These are phyloP conservation scores for Phlebiopsis gigantea DNA, from an alignment of 768 basidiomycete species.

Conservation along the genomic window DNA sequence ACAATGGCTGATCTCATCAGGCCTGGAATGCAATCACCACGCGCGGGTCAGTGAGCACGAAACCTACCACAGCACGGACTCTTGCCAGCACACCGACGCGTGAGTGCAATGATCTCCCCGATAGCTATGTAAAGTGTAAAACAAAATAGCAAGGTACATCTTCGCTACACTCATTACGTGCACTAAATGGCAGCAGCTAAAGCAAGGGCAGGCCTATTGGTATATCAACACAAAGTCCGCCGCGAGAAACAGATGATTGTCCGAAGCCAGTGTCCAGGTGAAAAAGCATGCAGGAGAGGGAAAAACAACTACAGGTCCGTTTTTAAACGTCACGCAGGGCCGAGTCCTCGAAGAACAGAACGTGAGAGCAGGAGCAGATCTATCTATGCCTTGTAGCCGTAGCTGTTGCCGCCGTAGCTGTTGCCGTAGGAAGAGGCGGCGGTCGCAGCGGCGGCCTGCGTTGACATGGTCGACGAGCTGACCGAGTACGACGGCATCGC, in stretches of 20 bases:
- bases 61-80: not conserved
- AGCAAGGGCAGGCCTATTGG: not conserved
- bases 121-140: not conserved
- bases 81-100: not conserved
- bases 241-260: not conserved
- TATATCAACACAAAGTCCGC: not conserved
- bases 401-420: not conserved
- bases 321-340: not conserved
- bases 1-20: too few relatives aligned
- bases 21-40: not conserved
- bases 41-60: not conserved
- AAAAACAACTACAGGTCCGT: not conserved
- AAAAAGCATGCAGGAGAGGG: not conserved
- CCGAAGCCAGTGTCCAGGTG: not conserved
- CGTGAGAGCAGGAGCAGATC: not conserved
- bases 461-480: conserved; percentile 10
- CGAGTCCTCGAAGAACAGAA: not conserved
- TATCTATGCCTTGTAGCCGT: conserved; percentile 3
- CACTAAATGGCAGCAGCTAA: not conserved
- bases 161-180: not conserved
- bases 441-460: conserved; percentile 6
- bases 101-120: not conserved
- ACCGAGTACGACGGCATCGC: conserved; percentile 17
- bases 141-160: conserved; percentile 6
- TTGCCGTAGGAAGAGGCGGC: conserved; percentile 1